Conservation (phyloP, 148 eudicot genomes). For the Hydrangea macrophylla region DNA sequence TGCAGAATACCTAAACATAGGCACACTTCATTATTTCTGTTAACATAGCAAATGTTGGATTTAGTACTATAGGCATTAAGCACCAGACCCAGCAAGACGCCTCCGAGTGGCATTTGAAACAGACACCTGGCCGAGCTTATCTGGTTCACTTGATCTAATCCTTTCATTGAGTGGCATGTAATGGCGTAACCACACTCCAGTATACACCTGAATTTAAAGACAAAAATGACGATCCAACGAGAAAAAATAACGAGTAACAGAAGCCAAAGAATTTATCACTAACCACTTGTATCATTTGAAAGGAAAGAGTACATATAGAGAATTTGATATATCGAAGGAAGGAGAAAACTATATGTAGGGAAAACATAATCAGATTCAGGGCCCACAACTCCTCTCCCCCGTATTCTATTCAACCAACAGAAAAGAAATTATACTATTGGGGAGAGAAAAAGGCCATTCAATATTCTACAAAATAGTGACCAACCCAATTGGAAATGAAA, state of each 20-base stretch:
- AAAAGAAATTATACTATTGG: no score
- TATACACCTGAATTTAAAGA: slow-evolving; percentile 57
- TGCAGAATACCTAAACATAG: background rate
- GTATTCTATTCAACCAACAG: no score
- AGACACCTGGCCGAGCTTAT: slow-evolving; percentile 73
- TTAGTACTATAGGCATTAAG: slow-evolving; percentile 28
- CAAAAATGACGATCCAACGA: background rate
- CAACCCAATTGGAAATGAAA: no score
- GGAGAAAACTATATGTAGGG: no score
- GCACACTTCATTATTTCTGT: slow-evolving; percentile 1
- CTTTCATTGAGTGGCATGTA: slow-evolving; percentile 66
- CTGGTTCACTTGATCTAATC: slow-evolving; percentile 28
- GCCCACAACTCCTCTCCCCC: no score
- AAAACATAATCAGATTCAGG: no score
- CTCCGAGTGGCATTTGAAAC: slow-evolving; percentile 90
- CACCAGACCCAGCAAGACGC: slow-evolving; percentile 71
- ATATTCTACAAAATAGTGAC: no score
- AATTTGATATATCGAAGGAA: no score
- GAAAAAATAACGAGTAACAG: background rate
- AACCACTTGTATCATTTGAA: background rate
- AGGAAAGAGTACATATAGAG: no score
- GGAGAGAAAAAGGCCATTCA: no score
- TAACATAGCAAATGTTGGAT: background rate
- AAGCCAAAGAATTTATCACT: background rate
- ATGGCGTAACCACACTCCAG: slow-evolving; percentile 76